Base-by-base conservation (phyloP, 306 rosid species). In the Corylus americana region DNA sequence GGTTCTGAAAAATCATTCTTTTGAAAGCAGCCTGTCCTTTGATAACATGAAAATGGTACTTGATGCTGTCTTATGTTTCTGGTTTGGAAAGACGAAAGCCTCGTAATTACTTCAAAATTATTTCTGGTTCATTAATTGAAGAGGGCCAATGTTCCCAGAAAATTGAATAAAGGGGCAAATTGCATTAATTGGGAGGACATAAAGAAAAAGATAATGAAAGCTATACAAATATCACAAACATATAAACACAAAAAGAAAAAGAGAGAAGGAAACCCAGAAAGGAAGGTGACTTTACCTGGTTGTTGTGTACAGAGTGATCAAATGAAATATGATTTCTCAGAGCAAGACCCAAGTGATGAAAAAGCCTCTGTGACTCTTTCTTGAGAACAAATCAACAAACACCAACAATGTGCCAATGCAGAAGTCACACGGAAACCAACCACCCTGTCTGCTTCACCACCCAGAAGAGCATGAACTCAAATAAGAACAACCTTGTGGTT, bases 401-500 rank as follows among this genome's bases (percentile, higher is more conserved):
- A 49, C 14, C 53, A 11, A 9, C 14, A 49, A 31, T 31, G 16
- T 42, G 8, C 9, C 10, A 17, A 29, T 22, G 31, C 11, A 59
- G 16, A 59, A 59, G 14, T 59, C 20, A 4, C 11, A 25, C 11
- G 25, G 20, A 12, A 55, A 4, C 29, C 62, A n/a, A 10, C 17
- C 25, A 59, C 1, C 14, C 5, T 59, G 4, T 59, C 37, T 7
- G 66, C 66, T 59, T 67, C 31, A 67, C 51, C n/a, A 42, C 51
- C 29, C 72, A 85, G 55, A 78, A 11, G 17, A 0, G 22, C 59
- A 55, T 70, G 35, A 79, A 35, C 50, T 11, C 55, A 10, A 31
- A 35, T 71, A 74, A 83, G 63, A 83, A 67, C 29, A 47, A 75
- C 55, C 77, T 37, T 8, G 51, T 74, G 9, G 49, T 57, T 47